Percentiles rank a stretch among this genome's conserved stretches.
phyloP scores from a whole-genome alignment of 164 flowering plant genomes.

The Chloranthus sessilifolius region DNA sequence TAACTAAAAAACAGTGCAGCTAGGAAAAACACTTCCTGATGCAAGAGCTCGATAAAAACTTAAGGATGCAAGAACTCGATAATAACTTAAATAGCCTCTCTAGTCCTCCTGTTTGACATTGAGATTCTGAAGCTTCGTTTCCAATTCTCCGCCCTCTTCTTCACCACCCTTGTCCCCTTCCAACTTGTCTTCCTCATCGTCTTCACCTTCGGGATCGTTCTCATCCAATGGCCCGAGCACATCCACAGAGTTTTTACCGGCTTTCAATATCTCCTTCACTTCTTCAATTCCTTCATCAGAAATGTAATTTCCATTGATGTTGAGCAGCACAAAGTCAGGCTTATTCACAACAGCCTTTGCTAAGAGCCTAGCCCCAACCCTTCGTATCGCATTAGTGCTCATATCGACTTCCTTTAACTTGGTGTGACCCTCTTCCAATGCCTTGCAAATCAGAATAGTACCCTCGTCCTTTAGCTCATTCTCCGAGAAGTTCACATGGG shows the following conservation, averaged over 20 bases:
- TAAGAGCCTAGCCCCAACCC: constrained; percentile 64
- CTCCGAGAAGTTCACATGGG: constrained; percentile 63
- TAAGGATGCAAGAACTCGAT: no score
- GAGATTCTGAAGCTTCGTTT: constrained; percentile 46
- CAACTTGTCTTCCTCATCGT: constrained; percentile 38
- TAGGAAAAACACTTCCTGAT: no score
- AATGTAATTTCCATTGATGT: constrained; percentile 67
- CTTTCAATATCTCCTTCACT: constrained; percentile 49
- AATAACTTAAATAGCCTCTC: no score
- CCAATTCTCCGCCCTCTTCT: constrained; percentile 37
- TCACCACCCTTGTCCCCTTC: constrained; percentile 25
- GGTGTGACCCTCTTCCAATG: constrained; percentile 38
- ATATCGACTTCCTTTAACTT: constrained; percentile 65
- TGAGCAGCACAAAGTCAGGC: constrained; percentile 54
- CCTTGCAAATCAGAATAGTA: constrained; percentile 46
- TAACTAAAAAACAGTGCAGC: no score
- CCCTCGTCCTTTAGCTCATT: constrained; percentile 85
- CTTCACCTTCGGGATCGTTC: constrained; percentile 81
- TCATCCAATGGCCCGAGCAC: constrained; percentile 78
- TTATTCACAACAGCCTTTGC: constrained; percentile 50
- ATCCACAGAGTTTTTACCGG: constrained; percentile 35
- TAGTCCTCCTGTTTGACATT: constrained; percentile 38
- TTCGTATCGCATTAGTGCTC: constrained; percentile 48
- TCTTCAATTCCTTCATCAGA: constrained; percentile 90
- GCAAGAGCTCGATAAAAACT: no score